Conservation (phyloP, 2,329 filamentous ascomycete genomes). For the Trichoderma semiorbis region DNA sequence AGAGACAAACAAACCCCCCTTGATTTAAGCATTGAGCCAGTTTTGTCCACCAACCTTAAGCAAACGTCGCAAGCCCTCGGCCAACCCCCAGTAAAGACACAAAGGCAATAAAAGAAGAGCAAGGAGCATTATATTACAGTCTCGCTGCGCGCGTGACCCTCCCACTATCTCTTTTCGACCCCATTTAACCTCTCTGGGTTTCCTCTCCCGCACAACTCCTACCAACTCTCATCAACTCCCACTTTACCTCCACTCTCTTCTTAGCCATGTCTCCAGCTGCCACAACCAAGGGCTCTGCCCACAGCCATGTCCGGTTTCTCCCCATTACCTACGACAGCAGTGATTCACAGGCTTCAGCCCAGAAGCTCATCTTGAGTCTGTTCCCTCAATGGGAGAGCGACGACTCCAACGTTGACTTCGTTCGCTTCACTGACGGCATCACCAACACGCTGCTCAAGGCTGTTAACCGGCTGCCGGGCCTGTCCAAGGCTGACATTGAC, state of each 20-base stretch:
- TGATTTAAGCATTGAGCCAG: background rate
- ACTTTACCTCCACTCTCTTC: background rate
- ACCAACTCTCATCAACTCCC: background rate
- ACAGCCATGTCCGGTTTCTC: conserved; percentile 58
- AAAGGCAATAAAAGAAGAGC: background rate
- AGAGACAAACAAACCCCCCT: background rate
- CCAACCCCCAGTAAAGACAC: background rate
- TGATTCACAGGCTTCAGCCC: conserved; percentile 74
- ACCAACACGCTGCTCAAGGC: conserved; percentile 89
- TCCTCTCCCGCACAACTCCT: background rate
- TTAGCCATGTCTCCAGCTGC: conserved; percentile 35
- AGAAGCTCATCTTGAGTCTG: conserved; percentile 73
- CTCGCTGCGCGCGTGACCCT: background rate
- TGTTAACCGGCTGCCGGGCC: conserved; percentile 63
- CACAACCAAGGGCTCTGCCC: conserved; percentile 29
- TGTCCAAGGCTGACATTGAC: conserved; percentile 71
- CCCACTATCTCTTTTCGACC: background rate
- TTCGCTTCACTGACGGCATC: conserved; percentile 95
- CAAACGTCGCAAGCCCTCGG: background rate
- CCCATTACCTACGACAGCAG: conserved; percentile 73
- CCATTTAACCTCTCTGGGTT: background rate
- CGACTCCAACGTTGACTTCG: conserved; percentile 74
- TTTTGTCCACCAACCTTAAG: background rate
- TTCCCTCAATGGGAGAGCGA: conserved; percentile 77
- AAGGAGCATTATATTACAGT: background rate